Percentiles rank a stretch among this genome's conserved stretches.
These are phyloP conservation scores for Tulasnella sp. DNA, from an alignment of 768 basidiomycete species.

Conservation along the genomic window DNA sequence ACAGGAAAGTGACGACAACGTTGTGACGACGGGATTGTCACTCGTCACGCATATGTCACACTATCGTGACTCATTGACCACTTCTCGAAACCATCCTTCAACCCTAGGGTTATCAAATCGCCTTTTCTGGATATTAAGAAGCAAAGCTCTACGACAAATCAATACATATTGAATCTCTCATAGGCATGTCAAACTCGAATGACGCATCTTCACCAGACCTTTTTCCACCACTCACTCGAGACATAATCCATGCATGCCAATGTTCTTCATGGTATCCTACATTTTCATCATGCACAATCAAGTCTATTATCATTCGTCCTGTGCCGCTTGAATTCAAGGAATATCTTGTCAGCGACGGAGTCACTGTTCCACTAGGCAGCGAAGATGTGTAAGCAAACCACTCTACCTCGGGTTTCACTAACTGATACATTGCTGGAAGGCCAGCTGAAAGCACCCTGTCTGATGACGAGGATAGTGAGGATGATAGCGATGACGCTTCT, in stretches of 20 bases:
- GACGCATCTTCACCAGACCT: slow-evolving; percentile 21
- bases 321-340: slow-evolving; percentile 47
- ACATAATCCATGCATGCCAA: slow-evolving; percentile 57
- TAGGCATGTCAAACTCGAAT: no score
- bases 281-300: slow-evolving; percentile 51
- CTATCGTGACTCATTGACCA: no score
- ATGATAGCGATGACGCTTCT: slow-evolving; percentile 30
- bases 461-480: slow-evolving; percentile 42
- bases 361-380: slow-evolving; percentile 69
- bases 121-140: no score
- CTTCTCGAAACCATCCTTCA: no score
- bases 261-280: slow-evolving; percentile 76
- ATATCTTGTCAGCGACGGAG: slow-evolving; percentile 74
- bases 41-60: no score
- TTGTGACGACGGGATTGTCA: no score
- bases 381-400: slow-evolving; percentile 49
- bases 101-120: no score
- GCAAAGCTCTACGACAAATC: no score
- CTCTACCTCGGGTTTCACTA: background rate
- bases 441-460: slow-evolving; percentile 43
- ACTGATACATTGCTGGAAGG: slow-evolving; percentile 26
- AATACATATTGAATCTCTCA: no score
- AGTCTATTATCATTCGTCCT: slow-evolving; percentile 61
- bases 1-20: background rate
- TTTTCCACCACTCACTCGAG: slow-evolving; percentile 41